Base-by-base conservation (phyloP, 192 early-diverging fungal species). In the Umbelopsis vinacea region DNA sequence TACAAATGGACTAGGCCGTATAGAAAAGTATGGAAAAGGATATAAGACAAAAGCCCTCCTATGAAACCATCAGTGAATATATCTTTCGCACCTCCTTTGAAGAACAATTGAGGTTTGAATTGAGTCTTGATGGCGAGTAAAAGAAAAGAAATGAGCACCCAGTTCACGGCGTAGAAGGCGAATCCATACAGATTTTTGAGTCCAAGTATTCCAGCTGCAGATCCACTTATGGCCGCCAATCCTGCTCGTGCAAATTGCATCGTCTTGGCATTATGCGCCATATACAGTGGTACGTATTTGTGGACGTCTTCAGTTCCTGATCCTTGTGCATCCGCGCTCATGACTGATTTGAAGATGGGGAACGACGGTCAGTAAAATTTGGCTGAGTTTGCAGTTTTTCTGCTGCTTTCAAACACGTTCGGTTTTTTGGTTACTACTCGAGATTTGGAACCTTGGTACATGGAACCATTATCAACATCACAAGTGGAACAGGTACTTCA, bases 141-240 rank as follows among this genome's bases (percentile, higher is more conserved):
- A 15, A 93, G 70, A 6, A 78, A 75, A 12, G 90, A 90, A 33
- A 93, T 78, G 23, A 92, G 76, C 11, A 84, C 70, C 78, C 93
- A 94, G 48, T 82, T 87, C 26, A 86, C 66, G 23, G 86, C 77
- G 76, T 95, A 97, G 80, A 95, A 96, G 63, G 91, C 83, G 75
- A 96, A 96, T 50, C 96, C 96, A 48, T 83, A 84, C 73, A 89
- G 86, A 29, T 93, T 91, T 6, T 93, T 92, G 67, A 97, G 84
- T 1, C 94, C 94, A 40, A 96, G 87, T 74, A 95, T 93, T 40
- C 96, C 96, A 23, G 95, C 96, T 21, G 94, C 92, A 17, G 89
- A 86, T 50, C 96, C 96, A 17, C 91, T 85, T 70, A 93, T 83
- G 52, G 86, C 89, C 5, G 92, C 89, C 69, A 90, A 82, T 14